Evolutionary conservation across 73 alveolate species (phyloP).

Genomic region (Symbiodinium natans): DNA sequence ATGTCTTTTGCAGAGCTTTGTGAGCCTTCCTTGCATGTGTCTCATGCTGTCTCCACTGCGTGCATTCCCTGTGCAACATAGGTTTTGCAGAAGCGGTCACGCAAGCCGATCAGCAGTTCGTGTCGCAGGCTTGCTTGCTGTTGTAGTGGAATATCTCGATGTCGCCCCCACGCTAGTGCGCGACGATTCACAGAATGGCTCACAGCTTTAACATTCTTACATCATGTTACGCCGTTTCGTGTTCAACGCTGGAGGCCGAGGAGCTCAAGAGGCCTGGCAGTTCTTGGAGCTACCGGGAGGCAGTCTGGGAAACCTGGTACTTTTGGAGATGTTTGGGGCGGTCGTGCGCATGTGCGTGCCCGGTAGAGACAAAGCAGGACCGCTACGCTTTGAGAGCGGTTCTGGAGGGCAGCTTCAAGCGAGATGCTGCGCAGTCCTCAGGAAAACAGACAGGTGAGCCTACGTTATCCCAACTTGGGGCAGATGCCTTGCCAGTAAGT

Average conservation of each 20-base stretch:
- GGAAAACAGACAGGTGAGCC: not conserved
- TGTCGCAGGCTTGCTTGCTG: slow-evolving; percentile 35
- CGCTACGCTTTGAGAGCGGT: slow-evolving; percentile 88
- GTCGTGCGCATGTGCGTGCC: not conserved
- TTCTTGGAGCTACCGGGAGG: slow-evolving; percentile 68
- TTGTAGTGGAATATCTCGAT: not conserved
- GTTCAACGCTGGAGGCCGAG: slow-evolving; percentile 39
- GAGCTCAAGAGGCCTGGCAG: slow-evolving; percentile 90
- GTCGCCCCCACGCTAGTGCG: not conserved
- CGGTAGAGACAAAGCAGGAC: not conserved
- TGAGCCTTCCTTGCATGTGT: not conserved
- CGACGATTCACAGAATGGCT: not conserved
- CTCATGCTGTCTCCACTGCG: not conserved
- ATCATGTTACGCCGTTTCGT: too few relatives aligned
- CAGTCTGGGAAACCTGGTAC: not conserved
- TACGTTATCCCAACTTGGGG: too few relatives aligned
- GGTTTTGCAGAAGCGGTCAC: slow-evolving; percentile 76
- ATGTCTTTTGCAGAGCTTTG: not conserved
- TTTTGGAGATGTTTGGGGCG: not conserved
- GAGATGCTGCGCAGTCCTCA: not conserved
- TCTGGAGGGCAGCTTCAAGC: slow-evolving; percentile 52
- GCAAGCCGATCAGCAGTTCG: slow-evolving; percentile 80
- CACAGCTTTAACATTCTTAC: not conserved
- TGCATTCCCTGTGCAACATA: too few relatives aligned
- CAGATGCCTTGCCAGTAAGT: too few relatives aligned